Evolutionary conservation across 176 grass and related monocot species (phyloP).

Genomic region (Cenchrus fungigraminus): DNA sequence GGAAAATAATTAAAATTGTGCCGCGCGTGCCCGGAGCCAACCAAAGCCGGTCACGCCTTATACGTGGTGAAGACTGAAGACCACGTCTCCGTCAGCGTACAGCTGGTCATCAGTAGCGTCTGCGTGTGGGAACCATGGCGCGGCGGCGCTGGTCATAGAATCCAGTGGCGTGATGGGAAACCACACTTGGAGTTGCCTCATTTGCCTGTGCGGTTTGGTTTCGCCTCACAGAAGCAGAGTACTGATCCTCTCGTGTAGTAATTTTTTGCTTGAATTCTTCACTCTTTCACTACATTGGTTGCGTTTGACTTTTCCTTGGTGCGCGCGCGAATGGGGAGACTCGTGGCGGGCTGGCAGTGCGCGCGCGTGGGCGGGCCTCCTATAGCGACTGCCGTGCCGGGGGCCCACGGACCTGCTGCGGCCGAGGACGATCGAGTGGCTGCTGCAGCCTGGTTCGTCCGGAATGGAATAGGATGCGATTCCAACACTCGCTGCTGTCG

Average conservation of each 20-base stretch:
- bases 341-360: neutral
- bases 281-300: neutral
- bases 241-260: neutral
- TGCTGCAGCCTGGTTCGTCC: neutral
- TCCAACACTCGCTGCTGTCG: slow-evolving; percentile 15
- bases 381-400: neutral
- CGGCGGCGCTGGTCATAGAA: neutral
- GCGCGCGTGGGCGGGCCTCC: neutral
- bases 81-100: neutral
- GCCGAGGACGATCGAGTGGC: neutral
- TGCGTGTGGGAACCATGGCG: neutral
- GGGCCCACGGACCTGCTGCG: slow-evolving; percentile 2
- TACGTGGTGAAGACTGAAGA: neutral
- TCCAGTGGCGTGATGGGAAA: neutral
- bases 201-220: neutral
- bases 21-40: neutral
- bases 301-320: neutral
- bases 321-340: neutral
- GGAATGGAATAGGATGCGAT: slow-evolving; percentile 24
- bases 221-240: neutral
- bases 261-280: neutral
- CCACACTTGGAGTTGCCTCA: neutral
- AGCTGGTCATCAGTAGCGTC: neutral
- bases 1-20: neutral
- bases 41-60: neutral